A percentile compares a stretch with the other conserved stretches of the same genome.
phyloP scores from a whole-genome alignment of 139 green algal species.

The Tetraselmis striata region DNA sequence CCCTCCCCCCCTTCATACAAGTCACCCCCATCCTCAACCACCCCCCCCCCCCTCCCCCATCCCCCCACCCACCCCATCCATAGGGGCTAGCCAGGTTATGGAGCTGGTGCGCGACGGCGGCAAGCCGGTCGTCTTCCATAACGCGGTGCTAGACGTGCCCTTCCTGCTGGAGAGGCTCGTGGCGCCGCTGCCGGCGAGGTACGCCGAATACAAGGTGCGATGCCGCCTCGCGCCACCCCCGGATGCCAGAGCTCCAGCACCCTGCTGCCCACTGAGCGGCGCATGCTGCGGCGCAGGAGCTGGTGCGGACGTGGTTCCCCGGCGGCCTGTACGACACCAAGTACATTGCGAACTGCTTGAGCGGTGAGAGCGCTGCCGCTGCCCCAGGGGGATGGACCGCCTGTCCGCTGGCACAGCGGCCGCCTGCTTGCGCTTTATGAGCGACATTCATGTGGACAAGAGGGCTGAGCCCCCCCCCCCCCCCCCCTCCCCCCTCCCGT shows the following conservation, averaged over 20 bases:
- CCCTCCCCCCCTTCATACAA: too few relatives aligned
- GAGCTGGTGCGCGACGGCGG: background rate
- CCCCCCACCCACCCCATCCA: too few relatives aligned
- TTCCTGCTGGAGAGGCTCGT: background rate
- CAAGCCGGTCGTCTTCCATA: background rate
- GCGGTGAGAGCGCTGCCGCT: too few relatives aligned
- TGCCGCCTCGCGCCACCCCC: background rate
- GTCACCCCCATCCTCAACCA: too few relatives aligned
- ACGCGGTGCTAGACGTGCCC: background rate
- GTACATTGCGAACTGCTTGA: background rate
- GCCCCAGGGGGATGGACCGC: too few relatives aligned
- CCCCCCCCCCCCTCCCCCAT: too few relatives aligned
- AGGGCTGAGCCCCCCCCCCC: too few relatives aligned
- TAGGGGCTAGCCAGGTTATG: background rate
- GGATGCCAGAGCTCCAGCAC: too few relatives aligned
- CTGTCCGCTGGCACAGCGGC: background rate
- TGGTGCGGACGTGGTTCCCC: background rate
- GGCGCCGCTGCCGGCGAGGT: background rate
- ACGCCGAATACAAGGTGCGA: background rate
- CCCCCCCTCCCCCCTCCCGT: too few relatives aligned
- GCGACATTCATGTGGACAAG: too few relatives aligned
- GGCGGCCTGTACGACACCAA: background rate
- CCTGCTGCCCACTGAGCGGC: too few relatives aligned
- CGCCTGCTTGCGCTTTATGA: too few relatives aligned
- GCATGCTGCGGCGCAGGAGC: background rate